Base-by-base conservation (phyloP, 352 stramenopile species). In the Pythium aquatile region DNA sequence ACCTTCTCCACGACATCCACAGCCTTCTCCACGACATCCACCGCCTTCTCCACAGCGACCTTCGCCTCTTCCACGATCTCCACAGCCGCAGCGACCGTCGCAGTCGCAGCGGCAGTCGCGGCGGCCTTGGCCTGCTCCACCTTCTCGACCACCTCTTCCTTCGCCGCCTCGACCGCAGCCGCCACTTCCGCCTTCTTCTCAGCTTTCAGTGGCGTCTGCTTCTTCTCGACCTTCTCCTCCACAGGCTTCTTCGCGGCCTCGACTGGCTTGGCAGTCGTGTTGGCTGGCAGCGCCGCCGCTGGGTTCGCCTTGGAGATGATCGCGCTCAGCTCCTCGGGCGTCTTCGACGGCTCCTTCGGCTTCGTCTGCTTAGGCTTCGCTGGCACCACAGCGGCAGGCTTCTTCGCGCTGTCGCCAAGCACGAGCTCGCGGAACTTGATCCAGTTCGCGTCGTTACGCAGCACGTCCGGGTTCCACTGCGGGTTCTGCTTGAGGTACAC, bases 401-500 rank as follows among this genome's bases (percentile, higher is more conserved):
- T 56, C 48, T 65, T 63, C 8, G 40, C 24, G 11, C 70, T 74
- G 49, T 76, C 68, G 29, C 73, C 77, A 48, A 93, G 77, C 65
- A 90, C 81, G 40, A 91, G 61, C 63, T 90, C 79, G 26, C 85
- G 85, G 73, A 93, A 91, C 65, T 83, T 79, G 56, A 88, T 69
- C 79, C 83, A 93, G 30, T 79, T 79, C 40, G 74, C 70, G 61
- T 93, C 79, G 37, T 83, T 74, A 40, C 75, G 74, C 39, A 94
- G 66, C 46, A 70, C 37, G 24, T 77, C 69, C 26, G 85, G 85
- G 68, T 94, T 94, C 80, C 85, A 94, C 44, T 87, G 55, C 37
- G 83, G 85, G 69, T 94, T 89, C 70, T 90, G 74, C 55, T 85
- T 85, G 24, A 92, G 68, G 63, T 93, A 94, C 63, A 89, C 74